These are phyloP conservation scores for Malus sylvestris DNA, from an alignment of 306 rosid species.

Conservation along the genomic window DNA sequence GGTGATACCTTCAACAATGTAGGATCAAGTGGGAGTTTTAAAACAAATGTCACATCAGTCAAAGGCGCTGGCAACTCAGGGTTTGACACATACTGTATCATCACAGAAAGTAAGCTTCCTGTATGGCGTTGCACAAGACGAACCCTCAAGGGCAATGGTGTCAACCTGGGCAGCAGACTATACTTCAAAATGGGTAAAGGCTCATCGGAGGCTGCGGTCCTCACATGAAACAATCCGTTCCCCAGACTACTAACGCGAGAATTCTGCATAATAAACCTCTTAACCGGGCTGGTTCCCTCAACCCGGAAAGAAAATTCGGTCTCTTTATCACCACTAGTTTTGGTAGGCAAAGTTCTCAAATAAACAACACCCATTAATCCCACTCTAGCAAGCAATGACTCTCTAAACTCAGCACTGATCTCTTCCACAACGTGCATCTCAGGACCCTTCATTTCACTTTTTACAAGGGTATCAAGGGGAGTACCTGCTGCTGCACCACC, in stretches of 20 bases:
- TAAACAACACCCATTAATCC: slow-evolving; percentile 77
- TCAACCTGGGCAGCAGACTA: slow-evolving; percentile 67
- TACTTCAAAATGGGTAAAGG: slow-evolving; percentile 81
- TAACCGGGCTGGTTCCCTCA: slow-evolving; percentile 64
- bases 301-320: slow-evolving; percentile 88
- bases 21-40: slow-evolving; percentile 82
- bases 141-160: slow-evolving; percentile 89
- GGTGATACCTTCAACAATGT: slow-evolving; percentile 84
- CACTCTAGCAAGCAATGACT: slow-evolving; percentile 76
- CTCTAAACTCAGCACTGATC: slow-evolving; percentile 87
- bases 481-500: slow-evolving; percentile 32
- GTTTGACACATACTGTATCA: slow-evolving; percentile 78
- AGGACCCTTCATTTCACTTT: slow-evolving; percentile 81
- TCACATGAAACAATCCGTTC: slow-evolving; percentile 80
- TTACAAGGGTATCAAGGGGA: slow-evolving; percentile 59
- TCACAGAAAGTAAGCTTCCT: slow-evolving; percentile 77
- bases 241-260: slow-evolving; percentile 78
- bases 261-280: slow-evolving; percentile 75
- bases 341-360: slow-evolving; percentile 76
- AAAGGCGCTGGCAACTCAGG: slow-evolving; percentile 73
- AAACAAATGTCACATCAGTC: slow-evolving; percentile 63
- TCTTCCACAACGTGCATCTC: slow-evolving; percentile 77
- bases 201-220: slow-evolving; percentile 64
- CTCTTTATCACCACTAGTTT: slow-evolving; percentile 67
- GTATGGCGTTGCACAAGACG: slow-evolving; percentile 79